phyloP scores from a whole-genome alignment of 1,139 yeast species.

The Candida labiduridarum region DNA sequence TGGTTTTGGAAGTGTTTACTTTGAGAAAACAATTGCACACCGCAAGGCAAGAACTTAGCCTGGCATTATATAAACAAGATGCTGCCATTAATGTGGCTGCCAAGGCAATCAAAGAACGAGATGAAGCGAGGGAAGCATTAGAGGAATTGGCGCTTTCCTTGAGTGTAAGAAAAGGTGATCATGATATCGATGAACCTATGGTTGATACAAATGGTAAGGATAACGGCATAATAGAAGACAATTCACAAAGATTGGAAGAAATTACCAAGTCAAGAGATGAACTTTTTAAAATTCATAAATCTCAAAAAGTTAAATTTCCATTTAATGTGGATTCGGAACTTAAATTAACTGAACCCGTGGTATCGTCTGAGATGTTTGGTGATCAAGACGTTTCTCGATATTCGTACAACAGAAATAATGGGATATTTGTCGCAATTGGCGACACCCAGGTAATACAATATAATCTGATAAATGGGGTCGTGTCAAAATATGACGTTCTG shows the following conservation, averaged over 20 bases:
- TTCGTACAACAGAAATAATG: constrained; percentile 2
- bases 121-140: constrained; percentile 66
- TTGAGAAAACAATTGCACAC: constrained; percentile 70
- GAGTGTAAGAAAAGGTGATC: neutral
- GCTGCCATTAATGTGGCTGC: constrained; percentile 91
- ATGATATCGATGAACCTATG: constrained; percentile 2
- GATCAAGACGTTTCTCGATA: neutral
- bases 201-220: constrained; percentile 9
- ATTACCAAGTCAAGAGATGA: constrained; percentile 38
- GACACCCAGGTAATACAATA: constrained; percentile 2
- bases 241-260: constrained; percentile 17
- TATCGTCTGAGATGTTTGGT: neutral
- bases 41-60: constrained; percentile 72
- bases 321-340: constrained; percentile 18
- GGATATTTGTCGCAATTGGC: neutral
- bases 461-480: neutral
- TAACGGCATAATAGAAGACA: neutral
- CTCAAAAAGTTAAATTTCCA: constrained; percentile 39
- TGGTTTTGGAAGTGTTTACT: constrained; percentile 78
- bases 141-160: constrained; percentile 42
- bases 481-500: neutral
- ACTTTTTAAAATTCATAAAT: constrained; percentile 45
- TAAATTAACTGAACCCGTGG: neutral
- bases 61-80: constrained; percentile 81
- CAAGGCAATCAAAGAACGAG: constrained; percentile 68